phyloP scores from a whole-genome alignment of 2,329 filamentous ascomycete genomes.

The Aspergillus eucalypticola region DNA sequence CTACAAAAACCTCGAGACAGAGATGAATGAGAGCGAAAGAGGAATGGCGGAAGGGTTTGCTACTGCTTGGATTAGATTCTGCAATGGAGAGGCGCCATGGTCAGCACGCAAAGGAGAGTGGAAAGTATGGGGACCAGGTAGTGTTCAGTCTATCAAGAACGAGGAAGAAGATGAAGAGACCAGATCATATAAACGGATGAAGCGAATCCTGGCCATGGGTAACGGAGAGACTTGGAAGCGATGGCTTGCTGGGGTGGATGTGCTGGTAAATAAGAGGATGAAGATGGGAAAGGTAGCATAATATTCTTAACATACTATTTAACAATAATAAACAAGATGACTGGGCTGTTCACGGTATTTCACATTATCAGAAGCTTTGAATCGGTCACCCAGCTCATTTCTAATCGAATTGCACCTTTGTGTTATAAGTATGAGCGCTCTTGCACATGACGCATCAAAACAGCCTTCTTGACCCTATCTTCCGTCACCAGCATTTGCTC shows the following conservation, averaged over 20 bases:
- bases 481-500: conserved; percentile 31
- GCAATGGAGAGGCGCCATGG: conserved; percentile 24
- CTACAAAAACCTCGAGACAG: conserved; percentile 25
- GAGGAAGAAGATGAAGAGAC: conserved; percentile 25
- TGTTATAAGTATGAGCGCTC: not conserved
- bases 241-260: conserved; percentile 25
- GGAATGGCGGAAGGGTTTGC: conserved; percentile 24
- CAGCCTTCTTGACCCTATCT: conserved; percentile 21
- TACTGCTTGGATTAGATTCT: conserved; percentile 26
- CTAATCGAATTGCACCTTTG: not conserved
- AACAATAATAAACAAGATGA: too few relatives aligned
- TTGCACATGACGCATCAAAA: conserved; percentile 11
- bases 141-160: conserved; percentile 14
- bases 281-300: conserved; percentile 13
- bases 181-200: conserved; percentile 25
- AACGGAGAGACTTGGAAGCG: conserved; percentile 20
- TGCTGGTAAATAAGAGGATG: conserved; percentile 25
- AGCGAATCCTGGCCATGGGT: conserved; percentile 20
- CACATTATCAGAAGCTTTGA: too few relatives aligned
- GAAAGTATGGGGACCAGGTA: conserved; percentile 28
- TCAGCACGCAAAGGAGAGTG: conserved; percentile 11
- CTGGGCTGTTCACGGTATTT: too few relatives aligned
- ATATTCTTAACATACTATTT: not conserved
- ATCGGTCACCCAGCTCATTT: too few relatives aligned
- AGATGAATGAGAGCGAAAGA: conserved; percentile 20